Evolutionary conservation across 2,329 filamentous ascomycete genomes (phyloP), one percentile per base, ranked within the genome.

Genomic region (Penicillium aurantiogriseum): DNA sequence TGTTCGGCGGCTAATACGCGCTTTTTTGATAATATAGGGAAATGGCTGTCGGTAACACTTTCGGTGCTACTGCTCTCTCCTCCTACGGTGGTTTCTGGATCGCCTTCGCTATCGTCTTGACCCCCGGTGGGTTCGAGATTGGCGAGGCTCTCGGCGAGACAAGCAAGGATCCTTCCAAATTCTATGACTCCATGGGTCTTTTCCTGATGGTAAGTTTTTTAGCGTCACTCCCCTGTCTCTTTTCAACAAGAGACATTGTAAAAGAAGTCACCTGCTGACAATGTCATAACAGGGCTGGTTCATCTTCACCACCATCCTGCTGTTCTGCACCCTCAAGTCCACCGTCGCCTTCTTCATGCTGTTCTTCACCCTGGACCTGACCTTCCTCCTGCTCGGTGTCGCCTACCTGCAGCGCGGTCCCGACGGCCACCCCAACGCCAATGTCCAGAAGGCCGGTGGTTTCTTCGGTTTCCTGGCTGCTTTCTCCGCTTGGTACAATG

Each of bases 61-160:
- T 93, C 64, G 89, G 89, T 81, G 90, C 89, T 51, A 92, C 89
- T 25, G 89, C 90, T 21, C 78, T 93, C 56, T 90, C 88, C 10
- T 92, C 89, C 0, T 93, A 90, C 70, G 90, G 90, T 66, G 89
- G 89, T 62, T 93, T 93, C 82, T 93, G 90, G 90, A 84, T 93
- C 69, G 80, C 81, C 13, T 89, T 90, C 67, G 89, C 80, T 61
- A 87, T 92, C 67, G 81, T 92, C 53, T 76, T 89, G 60, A 90
- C 88, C 2, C 89, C 83, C 1, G 82, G 82, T 61, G 82, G 82
- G 13, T 92, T 89, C 78, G 73, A 83, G 47, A 86, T 91, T 56
- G 76, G 79, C 21, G 74, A 42, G 0, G 13, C 43, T 73, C 38
- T 81, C 79, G 66, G 58, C 1, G 60, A 59, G 5, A 64, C 63